Base-by-base conservation (phyloP, 139 green algal species). In the Penium margaritaceum region DNA sequence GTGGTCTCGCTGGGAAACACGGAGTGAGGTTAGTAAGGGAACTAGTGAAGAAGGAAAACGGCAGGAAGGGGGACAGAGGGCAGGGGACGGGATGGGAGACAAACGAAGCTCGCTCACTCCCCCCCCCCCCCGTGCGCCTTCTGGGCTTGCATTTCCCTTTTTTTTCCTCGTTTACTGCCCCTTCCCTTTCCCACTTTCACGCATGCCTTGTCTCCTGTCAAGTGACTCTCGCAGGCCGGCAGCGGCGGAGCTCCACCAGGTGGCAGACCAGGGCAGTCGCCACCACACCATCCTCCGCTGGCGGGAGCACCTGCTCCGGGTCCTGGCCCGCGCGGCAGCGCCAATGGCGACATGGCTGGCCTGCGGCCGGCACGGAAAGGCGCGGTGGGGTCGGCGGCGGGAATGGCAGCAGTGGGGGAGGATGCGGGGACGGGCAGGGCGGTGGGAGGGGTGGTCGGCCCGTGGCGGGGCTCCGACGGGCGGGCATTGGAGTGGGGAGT, bases 401-500 rank as follows among this genome's bases (percentile, higher is more conserved):
- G 21, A 19, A 24, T 24, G 61, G 61, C 37, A 58, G 35, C 36
- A 32, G 36, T n/a, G 15, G 6, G 61, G 12, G 44, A 63, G 61
- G 61, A 21, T 5, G 36, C 36, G 61, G 61, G n/a, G 17, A n/a
- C 36, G 14, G 36, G n/a, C n/a, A n/a, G n/a, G n/a, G n/a, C n/a
- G n/a, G n/a, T n/a, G n/a, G n/a, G n/a, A n/a, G n/a, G n/a, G n/a
- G n/a, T n/a, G n/a, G n/a, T n/a, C n/a, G n/a, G n/a, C n/a, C n/a
- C 35, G 15, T 9, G 61, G 12, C 41, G 19, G 61, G 61, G 35
- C 5, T 44, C 37, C 24, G 61, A 47, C 6, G 61, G 61, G 37
- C 36, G 61, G n/a, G 61, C 61, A 68, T 21, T 27, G 44, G 61
- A 47, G 36, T 68, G 61, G 37, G 61, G 37, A 68, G 19, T 57